Evolutionary conservation across 139 green algal species (phyloP).

Genomic region (Parachlorella kessleri): DNA sequence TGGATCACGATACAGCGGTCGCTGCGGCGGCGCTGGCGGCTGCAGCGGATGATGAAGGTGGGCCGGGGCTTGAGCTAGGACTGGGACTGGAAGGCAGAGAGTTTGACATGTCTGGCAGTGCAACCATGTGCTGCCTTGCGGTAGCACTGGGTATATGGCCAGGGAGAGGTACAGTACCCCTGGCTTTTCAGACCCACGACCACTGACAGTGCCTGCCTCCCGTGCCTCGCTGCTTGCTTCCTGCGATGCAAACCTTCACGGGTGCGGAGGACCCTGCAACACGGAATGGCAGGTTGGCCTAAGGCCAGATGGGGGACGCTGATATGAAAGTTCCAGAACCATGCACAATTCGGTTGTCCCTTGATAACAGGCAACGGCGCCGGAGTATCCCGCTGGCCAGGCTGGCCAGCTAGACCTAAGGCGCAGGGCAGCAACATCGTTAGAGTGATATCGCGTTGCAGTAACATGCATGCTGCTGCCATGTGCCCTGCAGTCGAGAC

Average conservation of each 20-base stretch:
- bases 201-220: no score
- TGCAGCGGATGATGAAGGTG: not conserved
- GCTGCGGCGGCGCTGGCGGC: not conserved
- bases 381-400: not conserved
- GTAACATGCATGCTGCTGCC: not conserved
- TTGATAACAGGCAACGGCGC: not conserved
- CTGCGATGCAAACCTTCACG: no score
- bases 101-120: not conserved
- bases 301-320: no score
- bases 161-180: not conserved
- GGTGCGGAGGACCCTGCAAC: no score
- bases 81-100: not conserved
- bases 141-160: not conserved
- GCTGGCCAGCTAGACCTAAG: not conserved
- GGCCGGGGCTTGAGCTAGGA: not conserved
- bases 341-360: no score
- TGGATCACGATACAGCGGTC: constrained; percentile 1
- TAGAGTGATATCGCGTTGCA: no score
- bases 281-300: no score
- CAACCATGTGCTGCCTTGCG: not conserved
- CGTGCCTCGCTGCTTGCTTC: no score
- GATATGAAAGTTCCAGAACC: no score
- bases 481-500: not conserved
- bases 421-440: not conserved
- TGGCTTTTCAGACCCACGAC: not conserved